phyloP scores from a whole-genome alignment of 2,329 filamentous ascomycete species.

The Colletotrichum tanaceti region DNA sequence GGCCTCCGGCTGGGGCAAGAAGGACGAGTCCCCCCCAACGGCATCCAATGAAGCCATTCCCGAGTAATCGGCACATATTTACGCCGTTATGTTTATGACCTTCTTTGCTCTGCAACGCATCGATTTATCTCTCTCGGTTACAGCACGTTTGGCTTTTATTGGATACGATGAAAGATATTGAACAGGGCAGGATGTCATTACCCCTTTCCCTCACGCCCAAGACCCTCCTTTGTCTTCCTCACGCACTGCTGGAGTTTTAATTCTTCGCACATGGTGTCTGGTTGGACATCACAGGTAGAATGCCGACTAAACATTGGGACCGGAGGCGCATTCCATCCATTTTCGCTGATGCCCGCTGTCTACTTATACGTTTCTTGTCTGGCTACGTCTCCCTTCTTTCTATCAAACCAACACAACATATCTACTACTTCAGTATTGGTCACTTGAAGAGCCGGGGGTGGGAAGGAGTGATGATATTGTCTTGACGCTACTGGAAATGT shows the following conservation, averaged over 20 bases:
- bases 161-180: conserved; percentile 22
- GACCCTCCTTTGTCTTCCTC: conserved; percentile 8
- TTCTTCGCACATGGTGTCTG: conserved; percentile 16
- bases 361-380: conserved; percentile 13
- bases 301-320: conserved; percentile 18
- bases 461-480: neutral
- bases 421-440: conserved; percentile 4
- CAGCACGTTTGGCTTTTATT: conserved; percentile 24
- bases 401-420: conserved; percentile 10
- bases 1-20: conserved; percentile 61
- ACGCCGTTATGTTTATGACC: conserved; percentile 39
- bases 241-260: conserved; percentile 11
- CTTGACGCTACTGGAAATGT: neutral
- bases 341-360: conserved; percentile 10
- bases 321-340: conserved; percentile 18
- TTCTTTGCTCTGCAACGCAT: conserved; percentile 33
- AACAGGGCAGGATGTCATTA: conserved; percentile 23
- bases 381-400: conserved; percentile 7
- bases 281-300: conserved; percentile 23
- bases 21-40: conserved; percentile 56
- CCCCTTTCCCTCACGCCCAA: neutral
- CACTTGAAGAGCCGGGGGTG: neutral
- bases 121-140: conserved; percentile 15
- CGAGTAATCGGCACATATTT: conserved; percentile 37
- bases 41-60: conserved; percentile 36